Evolutionary conservation across 768 basidiomycete species (phyloP).

Genomic region (Xerocomus potaroensis): DNA sequence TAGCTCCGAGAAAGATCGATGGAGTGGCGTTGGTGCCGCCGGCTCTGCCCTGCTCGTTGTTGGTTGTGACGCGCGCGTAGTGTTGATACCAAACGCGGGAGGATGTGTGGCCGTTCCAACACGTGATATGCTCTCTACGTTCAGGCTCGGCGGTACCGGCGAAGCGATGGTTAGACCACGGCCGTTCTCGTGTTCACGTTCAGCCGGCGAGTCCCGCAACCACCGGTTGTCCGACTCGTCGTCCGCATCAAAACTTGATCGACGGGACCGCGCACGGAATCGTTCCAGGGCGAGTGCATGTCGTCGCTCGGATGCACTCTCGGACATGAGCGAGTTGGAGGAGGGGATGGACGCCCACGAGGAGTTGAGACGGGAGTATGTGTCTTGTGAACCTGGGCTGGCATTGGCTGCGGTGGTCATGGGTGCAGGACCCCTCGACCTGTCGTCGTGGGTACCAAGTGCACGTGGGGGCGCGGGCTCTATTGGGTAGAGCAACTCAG

Average conservation of each 20-base stretch:
- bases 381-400: conserved; percentile 12
- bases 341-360: conserved; percentile 31
- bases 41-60: conserved; percentile 10
- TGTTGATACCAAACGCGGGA: neutral
- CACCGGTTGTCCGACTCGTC: conserved; percentile 24
- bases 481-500: conserved; percentile 8
- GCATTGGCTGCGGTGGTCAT: conserved; percentile 2
- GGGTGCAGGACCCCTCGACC: conserved; percentile 14
- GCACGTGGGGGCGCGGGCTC: conserved; percentile 16
- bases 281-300: conserved; percentile 36
- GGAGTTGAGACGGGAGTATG: conserved; percentile 17
- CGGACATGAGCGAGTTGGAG: conserved; percentile 40
- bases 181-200: conserved; percentile 10
- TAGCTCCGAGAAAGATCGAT: conserved; percentile 24
- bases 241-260: conserved; percentile 22
- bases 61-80: neutral
- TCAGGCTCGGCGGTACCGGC: conserved; percentile 11
- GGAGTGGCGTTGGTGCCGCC: conserved; percentile 5
- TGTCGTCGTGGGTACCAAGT: conserved; percentile 8
- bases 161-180: conserved; percentile 11
- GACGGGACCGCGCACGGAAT: conserved; percentile 22
- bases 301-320: conserved; percentile 42
- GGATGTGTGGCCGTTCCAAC: conserved; percentile 8
- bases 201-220: conserved; percentile 16
- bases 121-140: conserved; percentile 12